These are phyloP conservation scores for Colletotrichum abscissum DNA, from an alignment of 2,329 filamentous ascomycete species.

Conservation along the genomic window DNA sequence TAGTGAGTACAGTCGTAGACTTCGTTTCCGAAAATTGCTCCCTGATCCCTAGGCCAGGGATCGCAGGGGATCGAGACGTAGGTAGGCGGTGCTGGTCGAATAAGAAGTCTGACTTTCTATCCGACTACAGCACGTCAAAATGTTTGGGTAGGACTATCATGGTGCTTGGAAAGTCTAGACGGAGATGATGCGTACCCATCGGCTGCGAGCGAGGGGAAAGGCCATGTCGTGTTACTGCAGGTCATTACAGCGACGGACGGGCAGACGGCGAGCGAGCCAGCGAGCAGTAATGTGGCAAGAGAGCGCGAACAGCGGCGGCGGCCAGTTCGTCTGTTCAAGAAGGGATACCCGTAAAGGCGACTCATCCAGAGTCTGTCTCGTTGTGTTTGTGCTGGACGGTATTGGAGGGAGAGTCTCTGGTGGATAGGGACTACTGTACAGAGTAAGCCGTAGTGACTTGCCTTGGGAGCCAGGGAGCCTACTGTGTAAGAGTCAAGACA, in stretches of 20 bases:
- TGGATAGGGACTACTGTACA: constrained; percentile 8
- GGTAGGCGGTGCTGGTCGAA: neutral
- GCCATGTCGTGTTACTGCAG: constrained; percentile 24
- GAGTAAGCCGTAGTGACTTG: neutral
- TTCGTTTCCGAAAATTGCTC: neutral
- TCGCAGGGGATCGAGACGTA: neutral
- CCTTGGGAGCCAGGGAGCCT: neutral
- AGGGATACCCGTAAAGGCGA: too few relatives aligned
- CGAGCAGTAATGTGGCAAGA: neutral
- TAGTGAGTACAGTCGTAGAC: neutral
- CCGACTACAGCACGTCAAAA: neutral
- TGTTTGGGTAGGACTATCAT: neutral
- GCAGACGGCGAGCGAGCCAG: neutral
- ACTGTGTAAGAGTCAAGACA: neutral
- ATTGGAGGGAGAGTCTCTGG: neutral
- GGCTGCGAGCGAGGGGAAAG: too few relatives aligned
- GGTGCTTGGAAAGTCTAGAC: neutral
- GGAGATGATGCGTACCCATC: neutral
- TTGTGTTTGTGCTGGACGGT: neutral
- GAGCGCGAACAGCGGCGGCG: constrained; percentile 1
- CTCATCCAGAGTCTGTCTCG: neutral
- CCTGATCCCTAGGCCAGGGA: constrained; percentile 1
- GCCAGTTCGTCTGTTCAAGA: constrained; percentile 4
- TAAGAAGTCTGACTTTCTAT: neutral
- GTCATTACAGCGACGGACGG: neutral